Evolutionary conservation across 1,139 yeast genomes (phyloP), one percentile per base, ranked within the genome.

Genomic region (Candida labiduridarum): DNA sequence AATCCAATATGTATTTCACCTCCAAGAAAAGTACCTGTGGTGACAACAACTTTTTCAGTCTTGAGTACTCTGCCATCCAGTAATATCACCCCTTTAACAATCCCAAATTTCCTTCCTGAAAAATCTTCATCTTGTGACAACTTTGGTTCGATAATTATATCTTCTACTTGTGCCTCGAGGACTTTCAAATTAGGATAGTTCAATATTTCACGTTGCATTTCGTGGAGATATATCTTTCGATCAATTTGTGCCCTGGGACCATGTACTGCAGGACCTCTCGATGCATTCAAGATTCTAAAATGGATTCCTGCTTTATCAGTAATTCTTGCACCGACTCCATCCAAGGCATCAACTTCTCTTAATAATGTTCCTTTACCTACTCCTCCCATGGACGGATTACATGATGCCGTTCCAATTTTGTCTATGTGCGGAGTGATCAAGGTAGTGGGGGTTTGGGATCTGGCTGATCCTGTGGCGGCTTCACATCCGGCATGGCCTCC

Each of bases 401-500:
- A 95, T 1, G 97, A 90, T 30, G 98, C 95, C 0, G 96, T 88
- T 0, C 99, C 99, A 10, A 95, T 84, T 61, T 90, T 89, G 34
- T 76, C 65, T 30, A 83, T 65, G 47, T 75, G 76, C 0, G 97
- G 99, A 0, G 99, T 94, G 2, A 95, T 76, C 30, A 95, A 74
- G 1, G 87, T 71, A 0, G 98, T 89, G 2, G 64, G 56, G 1
- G 87, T 79, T 0, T 98, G 97, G 0, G 89, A 66, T 54, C 99
- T 76, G 1, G 98, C 96, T 0, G 96, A 78, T 0, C 95, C 99
- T 0, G 97, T 80, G 2, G 97, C 95, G 0, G 99, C 99, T 67
- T 95, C 99, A 59, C 96, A 87, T 2, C 99, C 99, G 36, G 99
- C 99, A 71, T 95, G 99, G 0, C 99, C 99, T 10, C 96, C 99